Evolutionary conservation across 1,284 basidiomycete genomes (phyloP), one percentile per base, ranked within the genome.

Genomic region (Entoloma clypeatum): DNA sequence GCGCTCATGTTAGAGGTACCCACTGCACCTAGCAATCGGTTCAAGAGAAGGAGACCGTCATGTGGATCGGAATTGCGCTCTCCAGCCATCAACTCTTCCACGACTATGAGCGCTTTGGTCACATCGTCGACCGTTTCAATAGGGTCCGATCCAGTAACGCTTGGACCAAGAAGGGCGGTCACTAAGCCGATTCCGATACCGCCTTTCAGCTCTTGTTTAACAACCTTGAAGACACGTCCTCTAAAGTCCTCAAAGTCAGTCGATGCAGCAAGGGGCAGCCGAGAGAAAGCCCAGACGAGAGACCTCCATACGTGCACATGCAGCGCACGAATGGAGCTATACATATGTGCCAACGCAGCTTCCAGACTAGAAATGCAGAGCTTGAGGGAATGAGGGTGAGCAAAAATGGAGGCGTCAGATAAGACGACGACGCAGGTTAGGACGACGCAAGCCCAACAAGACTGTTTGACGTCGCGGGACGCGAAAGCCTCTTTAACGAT

Each of bases 211-310:
- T 75, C 72, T 39, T 79, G 70, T 21, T 57, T 64, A 24, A 79
- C 53, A 3, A 71, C 54, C 17, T 51, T 50, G 42, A 71, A 72
- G 0, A 65, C 68, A 2, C 57, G 59, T 34, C 65, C 57, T 41
- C 55, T 51, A 19, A 50, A 56, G 10, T 51, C 48, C 2, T 49
- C 49, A 9, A 39, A 41, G 4, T 22, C 22, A n/a, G 11, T 39
- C 14, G 26, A 39, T 39, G 35, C 33, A 13, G 45, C 53, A 35
- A 31, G 39, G 13, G 47, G 43, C 13, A 60, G 35, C n/a, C 65
- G 60, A 10, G 64, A 59, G 45, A 73, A 79, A 0, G 71, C 66
- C 78, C 79, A 81, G 18, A 80, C 57, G 11, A 80, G 59, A 37
- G 72, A 68, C 39, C 62, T 65, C 78, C 78, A 82, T 16, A 74